These are phyloP conservation scores for Moniliella sp. DNA, from an alignment of 1,284 basidiomycete genomes.

Conservation along the genomic window DNA sequence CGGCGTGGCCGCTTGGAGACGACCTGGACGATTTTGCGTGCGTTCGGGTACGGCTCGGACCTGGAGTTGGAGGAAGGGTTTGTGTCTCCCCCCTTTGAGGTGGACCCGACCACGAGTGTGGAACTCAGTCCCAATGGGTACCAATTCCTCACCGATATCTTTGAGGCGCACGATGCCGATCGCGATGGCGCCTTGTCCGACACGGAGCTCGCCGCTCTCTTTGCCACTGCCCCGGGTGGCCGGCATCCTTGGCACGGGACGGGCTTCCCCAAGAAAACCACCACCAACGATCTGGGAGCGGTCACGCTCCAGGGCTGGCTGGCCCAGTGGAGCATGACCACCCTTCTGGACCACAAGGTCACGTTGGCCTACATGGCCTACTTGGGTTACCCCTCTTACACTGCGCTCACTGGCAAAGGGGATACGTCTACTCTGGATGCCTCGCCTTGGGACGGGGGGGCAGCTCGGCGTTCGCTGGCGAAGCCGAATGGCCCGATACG, in stretches of 20 bases:
- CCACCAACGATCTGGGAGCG: slow-evolving; percentile 66
- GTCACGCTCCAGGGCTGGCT: slow-evolving; percentile 93
- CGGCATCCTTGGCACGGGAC: slow-evolving; percentile 22
- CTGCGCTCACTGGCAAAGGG: neutral
- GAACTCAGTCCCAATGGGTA: slow-evolving; percentile 80
- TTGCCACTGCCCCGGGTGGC: slow-evolving; percentile 63
- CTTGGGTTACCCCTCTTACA: slow-evolving; percentile 48
- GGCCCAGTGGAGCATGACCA: slow-evolving; percentile 98
- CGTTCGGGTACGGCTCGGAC: slow-evolving; percentile 88
- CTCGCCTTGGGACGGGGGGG: no score
- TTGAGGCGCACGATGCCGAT: slow-evolving; percentile 90
- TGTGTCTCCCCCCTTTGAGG: slow-evolving; percentile 50
- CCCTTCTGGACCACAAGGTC: slow-evolving; percentile 68
- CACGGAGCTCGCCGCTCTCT: slow-evolving; percentile 65
- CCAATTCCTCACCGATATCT: slow-evolving; percentile 89
- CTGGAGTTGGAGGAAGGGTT: slow-evolving; percentile 43
- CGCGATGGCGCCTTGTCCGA: slow-evolving; percentile 75
- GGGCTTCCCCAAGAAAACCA: slow-evolving; percentile 44
- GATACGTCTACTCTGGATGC: no score
- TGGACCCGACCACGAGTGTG: slow-evolving; percentile 75
- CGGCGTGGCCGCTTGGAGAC: slow-evolving; percentile 87
- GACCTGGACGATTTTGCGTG: slow-evolving; percentile 84
- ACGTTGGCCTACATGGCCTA: slow-evolving; percentile 91
- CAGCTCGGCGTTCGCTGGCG: no score
- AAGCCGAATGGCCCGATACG: no score